These are phyloP conservation scores for Parasitella parasitica DNA, from an alignment of 371 early-diverging fungal genomes.

Conservation along the genomic window DNA sequence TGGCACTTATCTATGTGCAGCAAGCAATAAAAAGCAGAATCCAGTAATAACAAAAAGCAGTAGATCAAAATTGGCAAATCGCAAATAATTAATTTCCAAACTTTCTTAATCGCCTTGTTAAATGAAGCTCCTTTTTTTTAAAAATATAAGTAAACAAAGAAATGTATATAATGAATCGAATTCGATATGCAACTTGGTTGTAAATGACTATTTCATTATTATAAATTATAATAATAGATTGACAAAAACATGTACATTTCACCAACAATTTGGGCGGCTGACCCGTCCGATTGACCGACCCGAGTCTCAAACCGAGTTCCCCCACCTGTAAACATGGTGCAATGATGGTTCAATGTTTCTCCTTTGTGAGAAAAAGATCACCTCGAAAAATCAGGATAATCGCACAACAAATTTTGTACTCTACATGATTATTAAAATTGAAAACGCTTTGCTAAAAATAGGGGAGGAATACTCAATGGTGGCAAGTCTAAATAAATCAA, in stretches of 20 bases:
- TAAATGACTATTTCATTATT: slow-evolving; percentile 3
- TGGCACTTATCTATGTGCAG: slow-evolving; percentile 9
- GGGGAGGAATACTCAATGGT: background rate
- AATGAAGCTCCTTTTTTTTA: background rate
- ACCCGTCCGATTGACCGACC: slow-evolving; percentile 20
- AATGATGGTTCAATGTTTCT: slow-evolving; percentile 9
- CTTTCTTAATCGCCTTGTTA: background rate
- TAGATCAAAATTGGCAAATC: background rate
- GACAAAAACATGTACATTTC: background rate
- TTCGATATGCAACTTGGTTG: background rate
- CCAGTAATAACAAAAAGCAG: background rate
- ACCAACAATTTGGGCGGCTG: background rate
- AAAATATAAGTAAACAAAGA: background rate
- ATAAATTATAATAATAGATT: slow-evolving; percentile 2
- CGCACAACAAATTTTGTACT: background rate
- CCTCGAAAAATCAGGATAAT: background rate
- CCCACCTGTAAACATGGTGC: background rate
- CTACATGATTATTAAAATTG: background rate
- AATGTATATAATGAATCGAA: background rate
- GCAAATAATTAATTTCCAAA: slow-evolving; percentile 2
- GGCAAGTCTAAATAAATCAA: slow-evolving; percentile 1
- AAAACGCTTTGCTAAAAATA: slow-evolving; percentile 7
- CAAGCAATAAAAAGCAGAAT: background rate
- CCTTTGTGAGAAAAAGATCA: background rate
- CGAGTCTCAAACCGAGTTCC: slow-evolving; percentile 12